These are phyloP conservation scores for Kwoniella dejecticola DNA, from an alignment of 768 basidiomycete genomes.

Conservation along the genomic window DNA sequence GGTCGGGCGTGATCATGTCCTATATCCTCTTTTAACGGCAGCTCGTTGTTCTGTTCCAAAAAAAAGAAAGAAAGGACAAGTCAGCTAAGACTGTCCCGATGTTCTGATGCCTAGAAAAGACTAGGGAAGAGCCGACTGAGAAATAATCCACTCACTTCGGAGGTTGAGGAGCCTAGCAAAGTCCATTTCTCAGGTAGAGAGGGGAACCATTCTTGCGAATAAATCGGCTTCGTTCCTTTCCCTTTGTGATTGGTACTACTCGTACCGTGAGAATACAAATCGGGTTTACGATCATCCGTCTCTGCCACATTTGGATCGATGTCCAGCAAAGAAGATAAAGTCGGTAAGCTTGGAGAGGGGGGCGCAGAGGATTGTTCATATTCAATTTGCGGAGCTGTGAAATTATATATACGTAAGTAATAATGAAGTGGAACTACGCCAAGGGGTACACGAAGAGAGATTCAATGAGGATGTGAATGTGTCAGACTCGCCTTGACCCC, in stretches of 20 bases:
- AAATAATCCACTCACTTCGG: slow-evolving; percentile 5
- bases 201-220: slow-evolving; percentile 38
- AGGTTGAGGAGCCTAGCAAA: not conserved
- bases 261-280: slow-evolving; percentile 8
- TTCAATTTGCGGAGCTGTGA: not conserved
- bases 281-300: slow-evolving; percentile 28
- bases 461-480: not conserved
- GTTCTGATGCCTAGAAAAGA: no score
- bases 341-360: slow-evolving; percentile 7
- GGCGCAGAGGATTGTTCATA: slow-evolving; percentile 3
- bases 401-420: not conserved
- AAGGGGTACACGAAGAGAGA: no score
- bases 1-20: not conserved
- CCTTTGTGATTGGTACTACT: not conserved
- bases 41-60: not conserved
- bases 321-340: not conserved
- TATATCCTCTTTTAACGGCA: not conserved
- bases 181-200: slow-evolving; percentile 36
- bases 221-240: slow-evolving; percentile 16
- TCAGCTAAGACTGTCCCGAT: no score
- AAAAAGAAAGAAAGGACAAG: not conserved
- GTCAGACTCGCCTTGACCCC: slow-evolving; percentile 5
- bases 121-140: no score
- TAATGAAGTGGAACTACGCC: no score
- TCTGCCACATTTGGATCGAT: not conserved